Base-by-base conservation (phyloP, 2,329 filamentous ascomycete species). In the Hypomyces rosellus region DNA sequence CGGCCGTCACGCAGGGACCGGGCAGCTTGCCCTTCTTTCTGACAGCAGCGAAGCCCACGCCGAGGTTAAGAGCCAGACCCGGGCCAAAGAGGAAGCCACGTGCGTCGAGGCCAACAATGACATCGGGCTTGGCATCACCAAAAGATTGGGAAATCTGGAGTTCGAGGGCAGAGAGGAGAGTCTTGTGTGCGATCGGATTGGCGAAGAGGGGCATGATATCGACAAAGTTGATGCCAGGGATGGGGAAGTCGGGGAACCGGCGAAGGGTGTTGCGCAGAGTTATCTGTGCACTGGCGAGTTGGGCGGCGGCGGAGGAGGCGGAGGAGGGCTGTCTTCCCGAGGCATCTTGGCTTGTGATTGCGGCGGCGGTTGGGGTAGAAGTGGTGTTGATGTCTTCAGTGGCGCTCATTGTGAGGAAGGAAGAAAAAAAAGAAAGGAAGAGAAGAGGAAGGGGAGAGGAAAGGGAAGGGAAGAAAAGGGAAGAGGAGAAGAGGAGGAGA, bases 181-280 rank as follows among this genome's bases (percentile, higher is more conserved):
- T 78, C 59, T 80, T 76, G 73, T 96, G 92, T 54, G 88, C 77
- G 46, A 69, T 65, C 49, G 85, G 83, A 65, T 89, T 80, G 67
- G 88, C 84, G 76, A 99, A 97, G 66, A 97, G 85, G 54, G 93
- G 93, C 70, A 99, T 85, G 72, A 99, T 97, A 68, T 99, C 93
- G 75, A 96, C 89, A 72, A 99, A 99, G 63, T 95, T 79, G 66
- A 99, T 92, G 69, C 93, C 92, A 42, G 87, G 84, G 58, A 86
- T 85, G 53, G 92, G 92, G 74, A 96, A 97, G 77, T 97, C 89
- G 64, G 84, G 82, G 74, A 89, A 95, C 69, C 90, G 85, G 70
- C 88, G 88, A 61, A 97, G 81, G 53, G 86, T 81, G 59, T 74
- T 71, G 65, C 84, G 72, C 77, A 77, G 91, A 78, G 72, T 86